Conservation (phyloP, 1,139 yeast genomes). For the Pichia sp. region DNA sequence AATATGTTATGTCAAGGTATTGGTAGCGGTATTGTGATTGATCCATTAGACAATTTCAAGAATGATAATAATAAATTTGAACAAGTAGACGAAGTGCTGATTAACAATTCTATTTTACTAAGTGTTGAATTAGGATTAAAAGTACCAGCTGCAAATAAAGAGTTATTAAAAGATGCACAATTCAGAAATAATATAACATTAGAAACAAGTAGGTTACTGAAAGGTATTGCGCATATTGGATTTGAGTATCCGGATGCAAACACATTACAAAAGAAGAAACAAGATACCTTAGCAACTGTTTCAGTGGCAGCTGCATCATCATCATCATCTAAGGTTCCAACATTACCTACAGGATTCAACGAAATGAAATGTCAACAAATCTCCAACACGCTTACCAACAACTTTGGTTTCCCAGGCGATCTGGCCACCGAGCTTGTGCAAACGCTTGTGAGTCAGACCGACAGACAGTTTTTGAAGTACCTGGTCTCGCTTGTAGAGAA, state of each 20-base stretch:
- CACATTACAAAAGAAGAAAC: constrained; percentile 16
- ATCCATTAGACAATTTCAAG: constrained; percentile 38
- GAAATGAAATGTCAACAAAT: constrained; percentile 26
- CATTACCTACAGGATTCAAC: constrained; percentile 17
- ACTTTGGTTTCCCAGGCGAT: constrained; percentile 51
- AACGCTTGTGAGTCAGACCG: constrained; percentile 47
- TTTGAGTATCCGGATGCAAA: constrained; percentile 27
- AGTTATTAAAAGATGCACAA: constrained; percentile 73
- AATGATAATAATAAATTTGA: constrained; percentile 32
- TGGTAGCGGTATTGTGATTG: constrained; percentile 63
- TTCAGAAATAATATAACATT: constrained; percentile 58
- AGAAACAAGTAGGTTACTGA: constrained; percentile 68
- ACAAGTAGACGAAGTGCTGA: constrained; percentile 51
- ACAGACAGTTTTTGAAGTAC: constrained; percentile 59
- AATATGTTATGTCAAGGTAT: constrained; percentile 59
- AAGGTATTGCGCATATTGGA: constrained; percentile 43
- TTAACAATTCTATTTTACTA: constrained; percentile 61
- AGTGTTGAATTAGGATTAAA: constrained; percentile 78
- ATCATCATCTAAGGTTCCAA: not conserved
- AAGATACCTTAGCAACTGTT: not conserved
- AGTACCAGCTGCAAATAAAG: constrained; percentile 34
- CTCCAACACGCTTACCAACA: constrained; percentile 37
- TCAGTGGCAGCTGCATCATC: not conserved
- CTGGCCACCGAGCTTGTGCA: constrained; percentile 52
- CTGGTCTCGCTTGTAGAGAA: constrained; percentile 50